Evolutionary conservation across 108 stramenopile species (phyloP).

Genomic region (Nitzschia palea): DNA sequence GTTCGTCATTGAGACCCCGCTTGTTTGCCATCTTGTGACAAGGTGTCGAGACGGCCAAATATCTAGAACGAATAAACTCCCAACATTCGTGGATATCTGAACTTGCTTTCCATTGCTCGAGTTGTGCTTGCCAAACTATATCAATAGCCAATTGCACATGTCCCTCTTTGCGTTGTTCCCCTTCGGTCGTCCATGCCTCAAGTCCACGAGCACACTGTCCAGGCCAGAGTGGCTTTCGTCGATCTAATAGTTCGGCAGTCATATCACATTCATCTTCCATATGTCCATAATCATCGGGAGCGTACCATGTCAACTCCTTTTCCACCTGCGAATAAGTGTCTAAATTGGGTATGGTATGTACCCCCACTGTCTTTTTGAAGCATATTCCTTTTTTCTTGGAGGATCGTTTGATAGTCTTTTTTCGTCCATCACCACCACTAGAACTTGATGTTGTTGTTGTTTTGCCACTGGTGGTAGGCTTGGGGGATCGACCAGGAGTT

Average conservation of each 20-base stretch:
- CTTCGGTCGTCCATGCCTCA: slow-evolving; percentile 35
- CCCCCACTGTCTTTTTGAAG: slow-evolving; percentile 30
- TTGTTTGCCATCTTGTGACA: slow-evolving; percentile 10
- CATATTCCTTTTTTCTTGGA: slow-evolving; percentile 18
- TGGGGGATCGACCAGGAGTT: too few relatives aligned
- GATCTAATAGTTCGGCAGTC: slow-evolving; percentile 22
- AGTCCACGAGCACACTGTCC: slow-evolving; percentile 26
- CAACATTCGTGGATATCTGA: slow-evolving; percentile 25
- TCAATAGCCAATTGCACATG: slow-evolving; percentile 31
- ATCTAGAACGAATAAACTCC: slow-evolving; percentile 28
- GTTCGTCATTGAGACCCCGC: slow-evolving; percentile 17
- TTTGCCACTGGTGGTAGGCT: too few relatives aligned
- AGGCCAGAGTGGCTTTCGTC: slow-evolving; percentile 5
- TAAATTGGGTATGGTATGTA: slow-evolving; percentile 26
- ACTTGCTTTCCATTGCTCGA: slow-evolving; percentile 20
- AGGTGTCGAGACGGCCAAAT: not conserved
- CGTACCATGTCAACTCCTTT: slow-evolving; percentile 21
- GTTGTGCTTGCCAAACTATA: slow-evolving; percentile 39
- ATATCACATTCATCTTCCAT: slow-evolving; percentile 44
- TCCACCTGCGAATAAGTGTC: slow-evolving; percentile 16
- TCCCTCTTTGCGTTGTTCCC: slow-evolving; percentile 30
- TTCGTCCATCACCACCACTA: too few relatives aligned
- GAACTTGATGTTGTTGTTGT: too few relatives aligned
- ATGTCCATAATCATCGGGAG: slow-evolving; percentile 24
- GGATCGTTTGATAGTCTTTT: too few relatives aligned